Conservation (phyloP, 805 yeast species). For the Candida ipomoeae region DNA sequence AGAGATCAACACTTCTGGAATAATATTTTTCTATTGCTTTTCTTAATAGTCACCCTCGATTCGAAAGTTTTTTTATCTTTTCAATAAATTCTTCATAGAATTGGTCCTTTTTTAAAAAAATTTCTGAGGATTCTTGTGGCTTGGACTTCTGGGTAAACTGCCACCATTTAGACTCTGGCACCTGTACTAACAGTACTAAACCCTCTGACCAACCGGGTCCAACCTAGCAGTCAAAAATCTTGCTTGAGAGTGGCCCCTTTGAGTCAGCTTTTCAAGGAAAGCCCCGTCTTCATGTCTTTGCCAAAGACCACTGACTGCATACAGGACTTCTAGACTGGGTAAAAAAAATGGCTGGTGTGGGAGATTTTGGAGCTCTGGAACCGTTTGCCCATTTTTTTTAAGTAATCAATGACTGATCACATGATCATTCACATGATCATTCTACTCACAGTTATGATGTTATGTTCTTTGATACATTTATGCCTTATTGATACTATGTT, state of each 20-base stretch:
- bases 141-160: conserved; percentile 2
- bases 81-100: conserved; percentile 25
- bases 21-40: background rate
- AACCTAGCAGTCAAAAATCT: conserved; percentile 31
- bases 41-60: background rate
- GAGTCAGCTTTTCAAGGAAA: conserved; percentile 20
- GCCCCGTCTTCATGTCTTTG: no score
- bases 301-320: no score
- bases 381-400: no score
- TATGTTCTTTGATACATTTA: no score
- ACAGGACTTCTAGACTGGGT: no score
- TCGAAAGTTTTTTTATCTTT: conserved; percentile 16
- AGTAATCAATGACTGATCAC: no score
- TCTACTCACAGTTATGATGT: no score
- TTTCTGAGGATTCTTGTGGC: conserved; percentile 14
- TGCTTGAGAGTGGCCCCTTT: conserved; percentile 35
- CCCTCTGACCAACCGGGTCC: conserved; percentile 19
- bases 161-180: conserved; percentile 9
- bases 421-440: no score
- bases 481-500: conserved; percentile 8
- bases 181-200: background rate
- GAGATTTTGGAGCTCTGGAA: no score
- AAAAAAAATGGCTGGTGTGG: no score
- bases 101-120: conserved; percentile 16
- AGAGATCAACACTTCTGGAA: no score